Conservation (phyloP, 257 asterid genomes). For the Asclepias syriaca region DNA sequence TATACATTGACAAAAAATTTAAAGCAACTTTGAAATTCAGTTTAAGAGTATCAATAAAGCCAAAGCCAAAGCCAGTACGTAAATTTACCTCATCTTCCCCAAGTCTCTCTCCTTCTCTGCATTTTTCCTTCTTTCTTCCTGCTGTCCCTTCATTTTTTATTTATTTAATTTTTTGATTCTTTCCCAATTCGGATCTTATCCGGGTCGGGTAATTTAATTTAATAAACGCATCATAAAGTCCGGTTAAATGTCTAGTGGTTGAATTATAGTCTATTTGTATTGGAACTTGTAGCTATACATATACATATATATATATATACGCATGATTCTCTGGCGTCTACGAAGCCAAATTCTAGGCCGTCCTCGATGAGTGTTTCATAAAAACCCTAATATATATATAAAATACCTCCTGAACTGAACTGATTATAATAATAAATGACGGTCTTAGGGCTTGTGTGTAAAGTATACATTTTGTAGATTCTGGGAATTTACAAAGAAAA, state of each 20-base stretch:
- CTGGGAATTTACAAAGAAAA: slow-evolving; percentile 13
- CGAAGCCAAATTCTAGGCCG: slow-evolving; percentile 1
- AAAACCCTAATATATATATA: background rate
- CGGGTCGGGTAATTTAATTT: too few species aligned
- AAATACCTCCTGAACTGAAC: too few species aligned
- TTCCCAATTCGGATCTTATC: too few species aligned
- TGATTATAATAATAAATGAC: slow-evolving; percentile 5
- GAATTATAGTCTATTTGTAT: slow-evolving; percentile 16
- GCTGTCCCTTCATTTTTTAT: too few species aligned
- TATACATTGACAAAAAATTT: too few species aligned
- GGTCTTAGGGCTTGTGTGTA: slow-evolving; percentile 22
- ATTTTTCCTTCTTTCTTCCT: too few species aligned
- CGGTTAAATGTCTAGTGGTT: slow-evolving; percentile 5
- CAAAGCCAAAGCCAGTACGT: too few species aligned
- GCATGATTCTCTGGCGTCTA: slow-evolving; percentile 31
- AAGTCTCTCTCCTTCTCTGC: too few species aligned
- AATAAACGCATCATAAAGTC: background rate
- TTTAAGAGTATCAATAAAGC: too few species aligned
- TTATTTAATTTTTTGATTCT: too few species aligned
- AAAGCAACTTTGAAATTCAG: too few species aligned
- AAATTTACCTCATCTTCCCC: too few species aligned
- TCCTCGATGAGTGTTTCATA: slow-evolving; percentile 25
- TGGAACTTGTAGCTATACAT: slow-evolving; percentile 44
- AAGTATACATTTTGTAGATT: slow-evolving; percentile 19
- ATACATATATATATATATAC: background rate